Evolutionary conservation across 805 yeast species (phyloP).

Genomic region (Wickerhamomyces tratensis): DNA sequence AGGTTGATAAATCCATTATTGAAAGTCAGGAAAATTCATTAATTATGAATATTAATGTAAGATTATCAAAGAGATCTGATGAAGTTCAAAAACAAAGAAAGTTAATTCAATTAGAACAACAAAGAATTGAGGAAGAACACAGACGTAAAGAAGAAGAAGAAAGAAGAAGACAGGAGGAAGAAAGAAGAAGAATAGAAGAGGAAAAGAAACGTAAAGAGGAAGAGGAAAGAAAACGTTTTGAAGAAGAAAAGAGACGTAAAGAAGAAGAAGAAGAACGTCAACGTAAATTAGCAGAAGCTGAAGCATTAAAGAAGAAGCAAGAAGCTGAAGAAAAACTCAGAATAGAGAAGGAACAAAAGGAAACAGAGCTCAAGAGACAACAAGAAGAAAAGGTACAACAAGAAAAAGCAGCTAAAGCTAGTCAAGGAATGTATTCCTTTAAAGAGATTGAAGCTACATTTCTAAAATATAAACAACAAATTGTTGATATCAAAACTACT

Average conservation of each 20-base stretch:
- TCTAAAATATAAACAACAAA: slow-evolving; percentile 38
- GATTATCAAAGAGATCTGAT: slow-evolving; percentile 3
- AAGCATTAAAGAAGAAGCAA: slow-evolving; percentile 6
- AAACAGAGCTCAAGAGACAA: slow-evolving; percentile 8
- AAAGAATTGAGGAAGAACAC: slow-evolving; percentile 10
- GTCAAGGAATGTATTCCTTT: slow-evolving; percentile 25
- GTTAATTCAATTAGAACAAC: slow-evolving; percentile 6
- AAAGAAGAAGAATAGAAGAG: background rate
- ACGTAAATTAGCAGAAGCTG: slow-evolving; percentile 12
- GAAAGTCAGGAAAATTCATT: background rate
- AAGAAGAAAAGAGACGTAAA: slow-evolving; percentile 15
- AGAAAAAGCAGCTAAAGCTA: slow-evolving; percentile 13
- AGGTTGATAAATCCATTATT: too few species aligned
- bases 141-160: slow-evolving; percentile 6
- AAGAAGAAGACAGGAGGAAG: slow-evolving; percentile 5
- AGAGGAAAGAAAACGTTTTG: slow-evolving; percentile 11
- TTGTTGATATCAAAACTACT: slow-evolving; percentile 46
- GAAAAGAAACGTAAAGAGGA: slow-evolving; percentile 17
- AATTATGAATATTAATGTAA: slow-evolving; percentile 4
- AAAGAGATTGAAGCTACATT: slow-evolving; percentile 32
- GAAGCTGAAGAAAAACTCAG: slow-evolving; percentile 8
- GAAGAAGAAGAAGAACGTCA: slow-evolving; percentile 1
- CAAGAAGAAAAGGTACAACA: slow-evolving; percentile 3
- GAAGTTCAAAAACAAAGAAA: slow-evolving; percentile 8
- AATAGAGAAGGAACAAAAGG: slow-evolving; percentile 14